Percentiles rank a stretch among this genome's conserved stretches.
Conservation (phyloP, 2,329 filamentous ascomycete species). For the Cucurbitaria berberidis region DNA sequence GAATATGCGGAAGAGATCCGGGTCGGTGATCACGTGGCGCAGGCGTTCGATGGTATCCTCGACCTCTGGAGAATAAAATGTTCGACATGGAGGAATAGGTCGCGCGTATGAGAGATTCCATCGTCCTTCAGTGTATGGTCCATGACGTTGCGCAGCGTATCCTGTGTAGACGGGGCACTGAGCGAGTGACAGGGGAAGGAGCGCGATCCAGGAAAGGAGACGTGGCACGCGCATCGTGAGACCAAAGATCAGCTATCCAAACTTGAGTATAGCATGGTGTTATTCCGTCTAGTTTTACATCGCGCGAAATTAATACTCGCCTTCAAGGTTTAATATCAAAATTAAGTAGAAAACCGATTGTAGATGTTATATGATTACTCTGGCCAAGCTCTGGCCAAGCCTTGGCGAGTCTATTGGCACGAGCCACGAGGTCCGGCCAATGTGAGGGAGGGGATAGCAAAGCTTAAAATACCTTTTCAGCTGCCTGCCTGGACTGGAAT, state of each 20-base stretch:
- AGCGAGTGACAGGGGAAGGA: conserved; percentile 27
- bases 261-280: background rate
- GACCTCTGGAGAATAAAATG: conserved; percentile 52
- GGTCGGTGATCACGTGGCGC: conserved; percentile 50
- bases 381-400: conserved; percentile 12
- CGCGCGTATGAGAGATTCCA: conserved; percentile 55
- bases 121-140: conserved; percentile 49
- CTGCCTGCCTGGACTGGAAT: no score
- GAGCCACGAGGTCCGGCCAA: conserved; percentile 3
- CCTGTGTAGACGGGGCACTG: conserved; percentile 53
- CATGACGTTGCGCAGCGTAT: conserved; percentile 50
- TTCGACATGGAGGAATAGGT: conserved; percentile 53
- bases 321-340: no score
- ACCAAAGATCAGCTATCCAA: background rate
- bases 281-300: background rate
- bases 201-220: conserved; percentile 8
- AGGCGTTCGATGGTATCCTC: conserved; percentile 48
- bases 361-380: conserved; percentile 1
- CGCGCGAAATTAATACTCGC: background rate
- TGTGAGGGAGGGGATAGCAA: background rate
- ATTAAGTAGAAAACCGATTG: background rate
- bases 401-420: background rate
- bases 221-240: conserved; percentile 16
- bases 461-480: no score
- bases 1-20: conserved; percentile 72